These are phyloP conservation scores for Ricinus communis DNA, from an alignment of 345 rosid genomes.

Conservation along the genomic window DNA sequence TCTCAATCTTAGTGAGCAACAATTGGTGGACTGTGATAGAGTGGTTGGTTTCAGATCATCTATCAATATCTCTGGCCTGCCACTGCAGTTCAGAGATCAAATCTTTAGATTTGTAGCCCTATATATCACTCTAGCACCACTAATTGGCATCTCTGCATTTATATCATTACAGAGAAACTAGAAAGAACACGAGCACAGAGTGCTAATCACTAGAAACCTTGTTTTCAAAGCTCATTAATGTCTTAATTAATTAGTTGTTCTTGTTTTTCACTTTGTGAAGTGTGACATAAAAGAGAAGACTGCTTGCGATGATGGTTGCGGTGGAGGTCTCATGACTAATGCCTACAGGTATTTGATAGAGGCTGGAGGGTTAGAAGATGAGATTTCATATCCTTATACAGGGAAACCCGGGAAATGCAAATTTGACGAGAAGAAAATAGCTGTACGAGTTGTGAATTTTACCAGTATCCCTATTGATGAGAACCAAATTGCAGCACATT, in stretches of 20 bases:
- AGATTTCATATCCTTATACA: conserved; percentile 59
- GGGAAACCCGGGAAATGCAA: conserved; percentile 67
- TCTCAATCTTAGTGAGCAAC: conserved; percentile 89
- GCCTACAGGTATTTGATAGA: conserved; percentile 73
- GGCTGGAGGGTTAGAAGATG: conserved; percentile 79
- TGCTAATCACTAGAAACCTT: too few species aligned
- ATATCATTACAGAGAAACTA: too few species aligned
- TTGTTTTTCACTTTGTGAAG: conserved; percentile 23
- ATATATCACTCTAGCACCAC: too few species aligned
- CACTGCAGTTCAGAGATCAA: too few species aligned
- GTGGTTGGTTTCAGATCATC: conserved; percentile 28
- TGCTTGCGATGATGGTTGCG: conserved; percentile 73
- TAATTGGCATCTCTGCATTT: too few species aligned
- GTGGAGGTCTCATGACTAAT: conserved; percentile 89
- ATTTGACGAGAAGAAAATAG: conserved; percentile 50
- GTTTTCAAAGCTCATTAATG: too few species aligned
- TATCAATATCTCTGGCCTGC: not conserved
- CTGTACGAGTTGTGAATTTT: conserved; percentile 58
- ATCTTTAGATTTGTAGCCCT: too few species aligned
- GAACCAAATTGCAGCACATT: conserved; percentile 65
- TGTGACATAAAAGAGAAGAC: conserved; percentile 62
- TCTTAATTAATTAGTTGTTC: not conserved
- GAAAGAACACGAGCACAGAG: too few species aligned
- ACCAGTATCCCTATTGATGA: conserved; percentile 65
- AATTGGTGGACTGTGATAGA: conserved; percentile 83